Evolutionary conservation across 2,329 filamentous ascomycete genomes (phyloP), one percentile per base, ranked within the genome.

Genomic region (Botrytis tulipae): DNA sequence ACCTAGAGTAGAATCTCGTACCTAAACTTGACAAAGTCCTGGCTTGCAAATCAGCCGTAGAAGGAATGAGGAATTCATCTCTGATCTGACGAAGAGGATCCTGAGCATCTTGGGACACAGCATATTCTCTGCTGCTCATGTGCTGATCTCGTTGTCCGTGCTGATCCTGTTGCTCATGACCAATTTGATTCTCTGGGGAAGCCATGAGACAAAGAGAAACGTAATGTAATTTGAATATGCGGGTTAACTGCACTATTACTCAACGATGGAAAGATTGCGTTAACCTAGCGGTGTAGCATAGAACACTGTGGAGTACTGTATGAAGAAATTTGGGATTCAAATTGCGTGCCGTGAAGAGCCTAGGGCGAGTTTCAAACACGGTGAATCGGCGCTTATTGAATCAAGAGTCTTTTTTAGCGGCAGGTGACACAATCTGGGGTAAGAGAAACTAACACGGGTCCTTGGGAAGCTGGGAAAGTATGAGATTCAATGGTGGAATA

Each of bases 41-140:
- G 75, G 91, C 88, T 80, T 87, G 90, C 73, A 97, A 82, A 63
- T 94, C 92, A 9, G 84, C 85, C 80, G 90, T 93, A 16, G 91
- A 91, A 0, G 94, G 94, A 61, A 97, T 90, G 70, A 91, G 85
- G 81, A 96, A 97, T 78, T 95, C 87, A 29, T 88, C 83, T 35
- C 93, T 88, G 68, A 93, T 85, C 73, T 86, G 83, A 37, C 83
- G 82, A 48, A 94, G 82, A n/a, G 85, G 82, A 80, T 93, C 91
- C 77, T 88, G 84, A 0, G 83, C 82, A 81, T 93, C 91, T 18
- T 93, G 84, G 70, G 75, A 74, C 68, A 76, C 74, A 67, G 80
- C 79, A 79, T 80, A 77, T 62, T 78, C 79, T 79, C 76, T 78
- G 69, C 73, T 77, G 73, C 69, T 74, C 75, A 79, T 75, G 76